These are phyloP conservation scores for Phaeosphaeriaceae sp. DNA, from an alignment of 2,329 filamentous ascomycete species.

Conservation along the genomic window DNA sequence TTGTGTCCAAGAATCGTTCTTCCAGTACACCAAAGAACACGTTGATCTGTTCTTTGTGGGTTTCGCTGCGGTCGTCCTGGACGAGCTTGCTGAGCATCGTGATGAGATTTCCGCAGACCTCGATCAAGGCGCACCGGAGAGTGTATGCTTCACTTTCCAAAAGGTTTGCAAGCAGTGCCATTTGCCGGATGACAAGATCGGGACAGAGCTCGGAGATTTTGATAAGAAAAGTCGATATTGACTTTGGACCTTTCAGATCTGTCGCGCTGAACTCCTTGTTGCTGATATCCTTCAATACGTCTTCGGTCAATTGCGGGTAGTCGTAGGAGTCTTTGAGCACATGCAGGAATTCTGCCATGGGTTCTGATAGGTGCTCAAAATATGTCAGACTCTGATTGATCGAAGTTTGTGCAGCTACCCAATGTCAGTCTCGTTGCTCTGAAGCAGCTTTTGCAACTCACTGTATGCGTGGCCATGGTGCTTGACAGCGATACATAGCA, in stretches of 20 bases:
- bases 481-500: constrained; percentile 94
- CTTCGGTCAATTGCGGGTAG: constrained; percentile 92
- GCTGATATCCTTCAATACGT: constrained; percentile 90
- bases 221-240: constrained; percentile 90
- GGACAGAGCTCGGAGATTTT: constrained; percentile 93
- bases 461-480: constrained; percentile 97
- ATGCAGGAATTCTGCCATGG: constrained; percentile 97
- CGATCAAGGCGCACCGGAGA: constrained; percentile 89
- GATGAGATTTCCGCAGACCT: constrained; percentile 96
- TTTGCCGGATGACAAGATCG: constrained; percentile 93
- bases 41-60: constrained; percentile 92
- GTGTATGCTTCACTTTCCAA: constrained; percentile 98
- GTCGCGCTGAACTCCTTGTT: constrained; percentile 99
- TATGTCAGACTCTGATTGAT: constrained; percentile 98
- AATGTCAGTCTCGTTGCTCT: constrained; percentile 16
- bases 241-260: constrained; percentile 94
- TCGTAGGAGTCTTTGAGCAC: constrained; percentile 98
- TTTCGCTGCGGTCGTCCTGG: constrained; percentile 78
- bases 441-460: constrained; percentile 52
- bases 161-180: constrained; percentile 92
- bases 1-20: constrained; percentile 93
- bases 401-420: constrained; percentile 87
- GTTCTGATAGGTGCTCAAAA: constrained; percentile 97
- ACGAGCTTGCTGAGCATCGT: constrained; percentile 88
- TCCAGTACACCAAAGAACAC: constrained; percentile 97